Conservation (phyloP, 768 basidiomycete species). For the Tephrocybe rancida region DNA sequence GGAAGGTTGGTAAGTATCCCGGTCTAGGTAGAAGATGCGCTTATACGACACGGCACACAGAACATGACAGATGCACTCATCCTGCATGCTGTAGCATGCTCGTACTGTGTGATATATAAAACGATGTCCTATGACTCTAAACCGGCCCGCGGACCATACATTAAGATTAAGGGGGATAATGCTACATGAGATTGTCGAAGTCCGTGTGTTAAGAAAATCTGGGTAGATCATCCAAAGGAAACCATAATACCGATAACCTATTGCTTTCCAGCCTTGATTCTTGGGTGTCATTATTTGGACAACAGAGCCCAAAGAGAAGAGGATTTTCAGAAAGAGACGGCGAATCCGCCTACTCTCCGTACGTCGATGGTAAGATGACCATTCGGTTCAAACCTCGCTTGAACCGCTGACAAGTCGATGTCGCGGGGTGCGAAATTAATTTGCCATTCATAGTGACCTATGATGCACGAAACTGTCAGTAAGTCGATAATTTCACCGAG, state of each 20-base stretch:
- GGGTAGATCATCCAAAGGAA: neutral
- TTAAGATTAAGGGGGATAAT: slow-evolving; percentile 3
- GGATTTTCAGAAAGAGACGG: neutral
- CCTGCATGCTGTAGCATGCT: no score
- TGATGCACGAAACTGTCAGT: slow-evolving; percentile 5
- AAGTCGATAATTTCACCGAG: neutral
- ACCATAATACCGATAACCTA: neutral
- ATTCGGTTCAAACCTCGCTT: slow-evolving; percentile 48
- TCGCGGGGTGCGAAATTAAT: slow-evolving; percentile 56
- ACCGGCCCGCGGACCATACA: neutral
- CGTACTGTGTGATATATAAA: neutral
- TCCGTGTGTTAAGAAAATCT: slow-evolving; percentile 1
- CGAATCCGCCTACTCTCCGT: slow-evolving; percentile 22
- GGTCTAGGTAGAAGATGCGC: no score
- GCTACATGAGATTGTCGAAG: neutral
- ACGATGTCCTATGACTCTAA: neutral
- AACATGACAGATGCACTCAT: no score
- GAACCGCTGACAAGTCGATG: slow-evolving; percentile 53
- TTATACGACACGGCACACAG: no score
- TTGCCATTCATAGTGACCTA: slow-evolving; percentile 67
- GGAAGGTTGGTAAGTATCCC: no score
- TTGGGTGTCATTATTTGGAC: neutral
- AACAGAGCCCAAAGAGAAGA: neutral
- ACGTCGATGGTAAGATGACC: slow-evolving; percentile 53
- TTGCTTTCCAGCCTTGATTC: neutral